Evolutionary conservation across 768 basidiomycete genomes (phyloP), one percentile per base, ranked within the genome.

Genomic region (Naganishia antarctica): DNA sequence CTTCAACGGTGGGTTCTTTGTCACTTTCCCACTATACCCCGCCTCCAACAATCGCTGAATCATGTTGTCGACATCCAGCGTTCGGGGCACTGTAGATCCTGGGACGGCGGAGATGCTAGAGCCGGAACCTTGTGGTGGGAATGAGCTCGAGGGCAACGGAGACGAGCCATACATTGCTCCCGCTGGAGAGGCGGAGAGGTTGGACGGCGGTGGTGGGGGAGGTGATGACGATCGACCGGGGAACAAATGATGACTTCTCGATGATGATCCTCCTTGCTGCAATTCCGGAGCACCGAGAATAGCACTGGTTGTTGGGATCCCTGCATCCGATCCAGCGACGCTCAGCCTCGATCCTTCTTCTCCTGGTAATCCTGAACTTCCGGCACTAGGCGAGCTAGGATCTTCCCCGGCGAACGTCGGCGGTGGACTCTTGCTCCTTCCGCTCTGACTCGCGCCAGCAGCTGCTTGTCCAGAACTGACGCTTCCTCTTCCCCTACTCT

Each of bases 21-120:
- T 91, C 69, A 97, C 89, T 84, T 98, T 99, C 77, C 93, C 94
- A 5, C 89, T 90, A 77, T 98, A 99, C 4, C 94, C 96, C 7
- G 96, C 91, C 71, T 97, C 93, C 69, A 99, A 82, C 48, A 99
- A 83, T 57, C 94, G 86, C 74, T 89, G 87, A 73, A 99, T 98
- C 89, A 98, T 96, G 78, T 97, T 93, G 79, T 98, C 94, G 63
- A 98, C 85, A 78, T 99, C 96, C 70, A 97, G 82, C 48, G 63
- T 57, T 25, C 64, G 15, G 48, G 18, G 49, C 11, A 31, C 50
- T 2, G 51, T n/a, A 21, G 61, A 41, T 15, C 51, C 53, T 13
- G 60, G 60, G 4, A 53, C 49, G 32, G 44, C 43, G 21, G 70
- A 13, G 32, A 40, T 25, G 37, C 32, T 15, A 37, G 34, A 37